A percentile compares a stretch with the other conserved stretches of the same genome.
Conservation (phyloP, 139 green algal genomes). For the Auxenochlorella pyrenoidosa region DNA sequence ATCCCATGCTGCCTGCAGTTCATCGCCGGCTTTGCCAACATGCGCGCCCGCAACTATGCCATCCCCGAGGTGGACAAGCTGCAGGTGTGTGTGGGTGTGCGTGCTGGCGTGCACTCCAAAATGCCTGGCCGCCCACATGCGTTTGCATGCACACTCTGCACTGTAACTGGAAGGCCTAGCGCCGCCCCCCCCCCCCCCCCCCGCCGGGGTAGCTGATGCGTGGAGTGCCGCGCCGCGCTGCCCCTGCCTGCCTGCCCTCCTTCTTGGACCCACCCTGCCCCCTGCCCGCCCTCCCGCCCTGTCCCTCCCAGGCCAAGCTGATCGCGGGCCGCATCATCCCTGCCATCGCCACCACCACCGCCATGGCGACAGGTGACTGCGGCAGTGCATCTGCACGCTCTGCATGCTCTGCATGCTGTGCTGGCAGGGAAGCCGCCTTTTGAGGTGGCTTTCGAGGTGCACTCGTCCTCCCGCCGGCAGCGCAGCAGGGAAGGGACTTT, state of each 20-base stretch:
- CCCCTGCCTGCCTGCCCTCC: too few species aligned
- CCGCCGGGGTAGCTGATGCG: too few species aligned
- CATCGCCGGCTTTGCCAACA: slow-evolving; percentile 95
- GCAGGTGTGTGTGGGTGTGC: background rate
- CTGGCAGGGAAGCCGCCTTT: too few species aligned
- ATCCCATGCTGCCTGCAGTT: slow-evolving; percentile 33
- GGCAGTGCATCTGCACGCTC: too few species aligned
- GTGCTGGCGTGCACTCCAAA: background rate
- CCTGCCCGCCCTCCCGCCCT: background rate
- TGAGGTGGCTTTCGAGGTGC: too few species aligned
- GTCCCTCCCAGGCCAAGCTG: slow-evolving; percentile 94
- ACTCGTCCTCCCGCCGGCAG: too few species aligned
- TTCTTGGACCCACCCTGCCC: background rate
- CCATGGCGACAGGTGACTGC: slow-evolving; percentile 83
- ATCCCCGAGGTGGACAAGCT: slow-evolving; percentile 66
- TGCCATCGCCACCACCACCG: slow-evolving; percentile 97
- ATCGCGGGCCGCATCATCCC: slow-evolving; percentile 98
- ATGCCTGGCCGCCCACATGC: too few species aligned
- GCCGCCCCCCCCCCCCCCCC: too few species aligned
- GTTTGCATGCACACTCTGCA: too few species aligned
- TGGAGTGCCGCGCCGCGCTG: too few species aligned
- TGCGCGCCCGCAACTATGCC: slow-evolving; percentile 97
- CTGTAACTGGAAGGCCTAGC: too few species aligned
- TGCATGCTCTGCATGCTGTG: background rate
- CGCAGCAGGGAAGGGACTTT: too few species aligned